phyloP scores from a whole-genome alignment of 2,329 filamentous ascomycete species.

The Verticillium longisporum region DNA sequence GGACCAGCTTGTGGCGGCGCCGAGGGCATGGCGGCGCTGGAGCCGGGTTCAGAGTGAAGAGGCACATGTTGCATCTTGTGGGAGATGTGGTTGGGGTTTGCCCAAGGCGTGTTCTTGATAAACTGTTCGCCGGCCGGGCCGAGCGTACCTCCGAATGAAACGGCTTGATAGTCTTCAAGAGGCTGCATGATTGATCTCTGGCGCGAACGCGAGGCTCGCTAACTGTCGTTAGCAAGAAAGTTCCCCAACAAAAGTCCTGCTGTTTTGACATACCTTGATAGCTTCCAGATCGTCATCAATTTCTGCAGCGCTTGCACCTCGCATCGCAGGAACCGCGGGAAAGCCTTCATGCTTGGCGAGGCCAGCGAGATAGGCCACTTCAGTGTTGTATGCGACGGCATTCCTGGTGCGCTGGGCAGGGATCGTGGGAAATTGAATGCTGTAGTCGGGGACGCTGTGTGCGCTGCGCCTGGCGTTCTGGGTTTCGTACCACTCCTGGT shows the following conservation, averaged over 20 bases:
- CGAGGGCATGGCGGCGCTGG: slow-evolving; percentile 8
- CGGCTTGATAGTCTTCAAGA: slow-evolving; percentile 39
- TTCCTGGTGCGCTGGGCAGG: slow-evolving; percentile 73
- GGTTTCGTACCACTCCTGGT: slow-evolving; percentile 87
- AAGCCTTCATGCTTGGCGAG: slow-evolving; percentile 95
- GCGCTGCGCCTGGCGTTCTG: slow-evolving; percentile 82
- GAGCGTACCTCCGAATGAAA: slow-evolving; percentile 37
- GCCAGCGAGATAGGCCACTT: slow-evolving; percentile 85
- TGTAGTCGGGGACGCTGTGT: slow-evolving; percentile 74
- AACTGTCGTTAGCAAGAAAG: background rate
- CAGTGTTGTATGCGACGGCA: slow-evolving; percentile 87
- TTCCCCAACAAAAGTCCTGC: background rate
- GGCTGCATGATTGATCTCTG: slow-evolving; percentile 22
- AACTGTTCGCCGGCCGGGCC: slow-evolving; percentile 77
- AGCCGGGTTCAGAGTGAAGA: slow-evolving; percentile 12
- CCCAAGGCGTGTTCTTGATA: slow-evolving; percentile 85
- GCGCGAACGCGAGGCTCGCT: background rate
- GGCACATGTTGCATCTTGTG: slow-evolving; percentile 44
- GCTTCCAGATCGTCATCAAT: slow-evolving; percentile 81
- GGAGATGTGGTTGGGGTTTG: slow-evolving; percentile 75
- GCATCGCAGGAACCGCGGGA: slow-evolving; percentile 84
- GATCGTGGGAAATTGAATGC: slow-evolving; percentile 71
- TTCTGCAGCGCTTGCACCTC: slow-evolving; percentile 63
- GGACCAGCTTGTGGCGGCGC: slow-evolving; percentile 4
- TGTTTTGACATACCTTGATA: slow-evolving; percentile 59